A percentile compares a stretch with the other conserved stretches of the same genome.
Evolutionary conservation across 768 basidiomycete species (phyloP).

Genomic region (Rickenella mellea): DNA sequence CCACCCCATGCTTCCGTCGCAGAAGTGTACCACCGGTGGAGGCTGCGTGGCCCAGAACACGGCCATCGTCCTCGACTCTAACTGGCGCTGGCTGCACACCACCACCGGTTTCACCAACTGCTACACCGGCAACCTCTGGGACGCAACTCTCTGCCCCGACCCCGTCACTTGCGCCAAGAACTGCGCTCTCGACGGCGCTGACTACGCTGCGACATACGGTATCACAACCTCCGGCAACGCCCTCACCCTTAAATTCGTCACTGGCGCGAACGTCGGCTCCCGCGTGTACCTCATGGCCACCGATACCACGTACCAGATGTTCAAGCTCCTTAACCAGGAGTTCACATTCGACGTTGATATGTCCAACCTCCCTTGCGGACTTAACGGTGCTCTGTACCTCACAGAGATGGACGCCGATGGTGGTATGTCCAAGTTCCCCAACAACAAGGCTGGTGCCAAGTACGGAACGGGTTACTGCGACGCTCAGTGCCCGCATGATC

Average conservation of each 20-base stretch:
- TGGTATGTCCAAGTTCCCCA: conserved; percentile 37
- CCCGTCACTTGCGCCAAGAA: conserved; percentile 32
- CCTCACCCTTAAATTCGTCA: conserved; percentile 23
- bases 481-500: conserved; percentile 47
- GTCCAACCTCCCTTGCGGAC: conserved; percentile 45
- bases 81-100: conserved; percentile 36
- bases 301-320: conserved; percentile 33
- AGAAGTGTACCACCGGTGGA: conserved; percentile 36
- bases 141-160: conserved; percentile 41
- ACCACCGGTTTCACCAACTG: conserved; percentile 27
- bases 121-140: conserved; percentile 51
- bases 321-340: conserved; percentile 46
- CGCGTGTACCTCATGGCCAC: conserved; percentile 41
- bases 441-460: conserved; percentile 50
- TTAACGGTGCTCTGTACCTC: conserved; percentile 57
- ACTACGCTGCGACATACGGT: conserved; percentile 23
- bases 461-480: conserved; percentile 63
- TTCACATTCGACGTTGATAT: conserved; percentile 55
- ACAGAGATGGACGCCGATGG: conserved; percentile 51
- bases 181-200: conserved; percentile 18
- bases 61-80: conserved; percentile 39
- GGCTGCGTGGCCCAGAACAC: conserved; percentile 24
- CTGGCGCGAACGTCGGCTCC: conserved; percentile 23
- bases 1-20: conserved; percentile 37
- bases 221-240: conserved; percentile 22